phyloP scores from a whole-genome alignment of 2,329 filamentous ascomycete genomes.

The Alternaria rosae region DNA sequence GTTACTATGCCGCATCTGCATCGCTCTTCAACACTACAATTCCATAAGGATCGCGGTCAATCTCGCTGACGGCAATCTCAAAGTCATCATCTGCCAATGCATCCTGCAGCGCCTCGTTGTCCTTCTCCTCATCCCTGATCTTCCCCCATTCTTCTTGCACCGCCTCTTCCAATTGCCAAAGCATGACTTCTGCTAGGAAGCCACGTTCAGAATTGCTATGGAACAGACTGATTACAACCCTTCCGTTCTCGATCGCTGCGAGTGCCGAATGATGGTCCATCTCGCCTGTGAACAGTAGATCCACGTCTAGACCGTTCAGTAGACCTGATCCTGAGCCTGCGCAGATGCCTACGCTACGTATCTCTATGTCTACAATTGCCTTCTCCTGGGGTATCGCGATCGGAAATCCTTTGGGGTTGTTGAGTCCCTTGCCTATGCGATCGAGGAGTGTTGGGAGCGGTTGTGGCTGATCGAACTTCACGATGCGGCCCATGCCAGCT shows the following conservation, averaged over 20 bases:
- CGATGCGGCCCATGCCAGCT: conserved; percentile 68
- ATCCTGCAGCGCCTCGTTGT: conserved; percentile 53
- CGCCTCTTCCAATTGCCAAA: conserved; percentile 66
- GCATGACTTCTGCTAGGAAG: conserved; percentile 77
- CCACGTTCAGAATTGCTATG: conserved; percentile 93
- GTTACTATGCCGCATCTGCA: conserved; percentile 3
- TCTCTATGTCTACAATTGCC: conserved; percentile 61
- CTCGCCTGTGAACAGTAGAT: conserved; percentile 90
- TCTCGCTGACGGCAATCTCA: conserved; percentile 76
- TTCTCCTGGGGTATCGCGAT: conserved; percentile 68
- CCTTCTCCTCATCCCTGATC: conserved; percentile 53
- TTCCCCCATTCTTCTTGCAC: conserved; percentile 65
- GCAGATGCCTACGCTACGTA: conserved; percentile 81
- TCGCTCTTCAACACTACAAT: conserved; percentile 58
- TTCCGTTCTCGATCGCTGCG: conserved; percentile 82
- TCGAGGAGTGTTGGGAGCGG: conserved; percentile 66
- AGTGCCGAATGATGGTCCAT: conserved; percentile 93
- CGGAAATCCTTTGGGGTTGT: conserved; percentile 70
- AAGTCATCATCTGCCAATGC: conserved; percentile 63
- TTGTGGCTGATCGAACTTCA: conserved; percentile 62
- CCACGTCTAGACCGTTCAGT: conserved; percentile 72
- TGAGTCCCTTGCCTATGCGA: conserved; percentile 68
- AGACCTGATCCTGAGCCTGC: conserved; percentile 86
- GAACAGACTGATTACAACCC: conserved; percentile 83
- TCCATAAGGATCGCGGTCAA: conserved; percentile 87